phyloP scores from a whole-genome alignment of 768 basidiomycete species.

The Lentinula edodes region DNA sequence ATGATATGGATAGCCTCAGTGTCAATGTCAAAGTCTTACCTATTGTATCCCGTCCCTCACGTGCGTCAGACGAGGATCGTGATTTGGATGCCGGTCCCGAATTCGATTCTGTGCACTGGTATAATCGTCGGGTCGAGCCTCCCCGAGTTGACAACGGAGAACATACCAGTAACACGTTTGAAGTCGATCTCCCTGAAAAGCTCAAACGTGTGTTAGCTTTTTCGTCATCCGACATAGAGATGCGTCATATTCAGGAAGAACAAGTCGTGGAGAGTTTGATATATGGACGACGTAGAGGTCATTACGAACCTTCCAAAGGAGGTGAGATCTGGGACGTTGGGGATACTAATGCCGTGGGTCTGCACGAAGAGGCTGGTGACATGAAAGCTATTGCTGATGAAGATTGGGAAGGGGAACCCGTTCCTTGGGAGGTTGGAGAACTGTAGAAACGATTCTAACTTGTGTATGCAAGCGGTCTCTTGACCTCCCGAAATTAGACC shows the following conservation, averaged over 20 bases:
- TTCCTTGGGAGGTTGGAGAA: constrained; percentile 79
- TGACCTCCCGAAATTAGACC: neutral
- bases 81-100: constrained; percentile 27
- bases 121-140: constrained; percentile 20
- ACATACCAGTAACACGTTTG: constrained; percentile 31
- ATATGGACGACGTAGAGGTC: constrained; percentile 46
- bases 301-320: constrained; percentile 60
- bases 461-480: neutral
- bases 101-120: constrained; percentile 22
- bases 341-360: constrained; percentile 30
- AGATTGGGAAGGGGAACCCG: constrained; percentile 79
- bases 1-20: constrained; percentile 19
- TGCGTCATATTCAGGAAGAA: constrained; percentile 40
- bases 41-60: constrained; percentile 9
- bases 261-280: constrained; percentile 55
- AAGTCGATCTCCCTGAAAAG: constrained; percentile 60
- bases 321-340: constrained; percentile 77
- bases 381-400: constrained; percentile 22
- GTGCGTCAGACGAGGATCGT: constrained; percentile 11
- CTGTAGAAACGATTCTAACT: constrained; percentile 33
- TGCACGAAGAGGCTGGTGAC: constrained; percentile 18
- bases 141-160: constrained; percentile 21
- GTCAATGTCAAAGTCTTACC: constrained; percentile 30
- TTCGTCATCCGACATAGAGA: constrained; percentile 37
- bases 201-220: constrained; percentile 62